Conservation (phyloP, 2,329 filamentous ascomycete genomes). For the Cercospora sojina region DNA sequence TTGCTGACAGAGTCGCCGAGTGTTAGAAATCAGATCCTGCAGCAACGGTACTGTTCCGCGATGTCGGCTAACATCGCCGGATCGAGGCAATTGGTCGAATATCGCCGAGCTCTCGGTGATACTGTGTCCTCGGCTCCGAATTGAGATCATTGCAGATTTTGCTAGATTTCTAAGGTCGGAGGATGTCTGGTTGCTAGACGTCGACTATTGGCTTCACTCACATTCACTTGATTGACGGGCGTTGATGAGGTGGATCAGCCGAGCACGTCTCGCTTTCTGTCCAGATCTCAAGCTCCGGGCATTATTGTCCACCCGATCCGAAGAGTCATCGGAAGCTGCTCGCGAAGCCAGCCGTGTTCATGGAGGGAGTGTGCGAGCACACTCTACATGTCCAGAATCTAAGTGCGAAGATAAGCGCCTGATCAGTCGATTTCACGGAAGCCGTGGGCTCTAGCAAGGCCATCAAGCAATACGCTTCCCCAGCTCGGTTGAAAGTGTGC, state of each 20-base stretch:
- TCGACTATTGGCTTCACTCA: too few relatives aligned
- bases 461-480: neutral
- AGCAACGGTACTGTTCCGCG: neutral
- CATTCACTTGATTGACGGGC: too few relatives aligned
- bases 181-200: too few relatives aligned
- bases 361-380: neutral
- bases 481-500: neutral
- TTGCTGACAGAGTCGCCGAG: slow-evolving; percentile 4
- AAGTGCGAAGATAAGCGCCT: neutral
- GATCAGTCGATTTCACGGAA: neutral
- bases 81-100: neutral
- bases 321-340: neutral
- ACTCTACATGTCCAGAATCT: neutral
- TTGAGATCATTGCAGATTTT: neutral
- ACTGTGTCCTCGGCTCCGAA: neutral
- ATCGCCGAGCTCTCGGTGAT: neutral
- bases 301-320: neutral
- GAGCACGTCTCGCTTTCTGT: neutral
- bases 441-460: neutral
- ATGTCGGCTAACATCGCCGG: neutral
- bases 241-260: neutral
- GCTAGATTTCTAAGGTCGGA: too few relatives aligned
- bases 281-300: neutral
- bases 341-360: neutral
- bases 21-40: neutral